phyloP scores from a whole-genome alignment of 305 asterid genomes.

The Solanum hybrid region DNA sequence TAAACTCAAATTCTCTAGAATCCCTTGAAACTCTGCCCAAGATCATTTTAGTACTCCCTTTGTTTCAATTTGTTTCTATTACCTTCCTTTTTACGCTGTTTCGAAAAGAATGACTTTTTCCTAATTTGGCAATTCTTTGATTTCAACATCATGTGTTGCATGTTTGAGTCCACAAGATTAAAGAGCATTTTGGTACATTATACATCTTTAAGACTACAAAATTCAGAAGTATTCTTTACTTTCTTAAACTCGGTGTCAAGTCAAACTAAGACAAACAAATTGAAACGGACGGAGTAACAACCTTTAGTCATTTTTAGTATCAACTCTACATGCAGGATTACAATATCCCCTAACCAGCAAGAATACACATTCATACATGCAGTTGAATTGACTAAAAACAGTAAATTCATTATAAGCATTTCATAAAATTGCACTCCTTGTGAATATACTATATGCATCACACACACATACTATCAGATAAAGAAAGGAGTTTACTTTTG shows the following conservation, averaged over 20 bases:
- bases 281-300: neutral
- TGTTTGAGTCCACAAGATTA: neutral
- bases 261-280: neutral
- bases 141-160: neutral
- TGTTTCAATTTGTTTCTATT: neutral
- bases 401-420: neutral
- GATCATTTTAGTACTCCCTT: neutral
- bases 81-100: neutral
- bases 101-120: neutral
- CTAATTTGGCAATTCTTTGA: neutral
- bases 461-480: neutral
- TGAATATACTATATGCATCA: neutral
- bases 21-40: neutral
- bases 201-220: neutral
- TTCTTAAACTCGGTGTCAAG: neutral
- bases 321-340: neutral
- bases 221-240: neutral
- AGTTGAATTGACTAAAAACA: neutral
- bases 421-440: neutral
- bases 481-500: constrained; percentile 36
- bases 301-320: neutral
- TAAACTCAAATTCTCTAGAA: neutral
- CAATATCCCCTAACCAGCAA: neutral
- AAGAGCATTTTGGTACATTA: neutral
- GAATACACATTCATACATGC: neutral